These are phyloP conservation scores for Wickerhamiella vanderwaltii DNA, from an alignment of 805 yeast genomes.

Conservation along the genomic window DNA sequence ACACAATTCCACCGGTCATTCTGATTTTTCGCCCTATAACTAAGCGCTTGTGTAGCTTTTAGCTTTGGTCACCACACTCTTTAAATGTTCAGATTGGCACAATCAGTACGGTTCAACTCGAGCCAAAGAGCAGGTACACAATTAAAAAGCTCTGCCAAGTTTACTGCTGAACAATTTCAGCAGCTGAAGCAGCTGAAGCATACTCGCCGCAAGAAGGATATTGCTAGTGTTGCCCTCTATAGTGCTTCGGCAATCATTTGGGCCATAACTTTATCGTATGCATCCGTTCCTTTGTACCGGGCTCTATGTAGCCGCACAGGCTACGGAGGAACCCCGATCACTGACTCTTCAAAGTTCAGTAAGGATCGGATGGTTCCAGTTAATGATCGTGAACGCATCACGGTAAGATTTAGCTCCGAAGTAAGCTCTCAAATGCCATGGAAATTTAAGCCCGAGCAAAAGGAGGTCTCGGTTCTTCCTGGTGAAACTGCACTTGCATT, in stretches of 20 bases:
- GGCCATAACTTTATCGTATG: slow-evolving; percentile 53
- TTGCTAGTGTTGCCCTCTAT: slow-evolving; percentile 17
- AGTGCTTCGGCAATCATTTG: slow-evolving; percentile 17
- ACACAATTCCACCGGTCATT: too few relatives aligned
- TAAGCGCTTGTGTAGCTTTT: too few relatives aligned
- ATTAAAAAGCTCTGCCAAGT: not conserved
- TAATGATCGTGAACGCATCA: slow-evolving; percentile 66
- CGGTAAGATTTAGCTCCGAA: slow-evolving; percentile 83
- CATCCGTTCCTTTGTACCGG: slow-evolving; percentile 86
- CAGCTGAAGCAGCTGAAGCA: not conserved
- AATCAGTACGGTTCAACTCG: not conserved
- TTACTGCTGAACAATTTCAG: not conserved
- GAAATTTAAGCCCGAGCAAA: slow-evolving; percentile 88
- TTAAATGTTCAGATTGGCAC: too few relatives aligned
- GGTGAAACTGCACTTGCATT: slow-evolving; percentile 97
- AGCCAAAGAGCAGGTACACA: too few relatives aligned
- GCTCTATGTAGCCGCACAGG: slow-evolving; percentile 91
- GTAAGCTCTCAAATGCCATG: slow-evolving; percentile 86
- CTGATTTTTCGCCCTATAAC: too few relatives aligned
- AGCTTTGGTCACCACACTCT: too few relatives aligned
- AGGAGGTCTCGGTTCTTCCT: slow-evolving; percentile 84
- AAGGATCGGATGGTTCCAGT: slow-evolving; percentile 82
- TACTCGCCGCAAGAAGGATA: not conserved
- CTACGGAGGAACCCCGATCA: slow-evolving; percentile 89
- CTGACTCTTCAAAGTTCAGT: slow-evolving; percentile 68